phyloP scores from a whole-genome alignment of 2,329 filamentous ascomycete genomes.

The Colletotrichum sojae region DNA sequence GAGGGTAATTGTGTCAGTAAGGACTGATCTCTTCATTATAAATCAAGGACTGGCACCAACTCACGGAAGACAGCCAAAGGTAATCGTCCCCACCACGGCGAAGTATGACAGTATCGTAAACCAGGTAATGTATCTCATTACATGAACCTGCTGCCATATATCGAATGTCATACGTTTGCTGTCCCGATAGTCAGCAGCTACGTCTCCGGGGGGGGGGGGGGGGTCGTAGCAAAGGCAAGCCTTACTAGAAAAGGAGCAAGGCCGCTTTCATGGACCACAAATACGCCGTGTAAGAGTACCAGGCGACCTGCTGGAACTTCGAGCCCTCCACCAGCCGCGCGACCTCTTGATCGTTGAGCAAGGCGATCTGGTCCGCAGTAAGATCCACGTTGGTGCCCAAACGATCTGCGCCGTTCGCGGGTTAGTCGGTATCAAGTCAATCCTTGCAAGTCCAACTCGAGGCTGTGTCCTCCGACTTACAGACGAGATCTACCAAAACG shows the following conservation, averaged over 20 bases:
- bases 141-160: slow-evolving; percentile 42
- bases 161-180: slow-evolving; percentile 48
- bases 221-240: too few species aligned
- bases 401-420: background rate
- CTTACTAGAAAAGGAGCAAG: slow-evolving; percentile 47
- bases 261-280: slow-evolving; percentile 53
- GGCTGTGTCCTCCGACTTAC: slow-evolving; percentile 39
- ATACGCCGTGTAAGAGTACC: slow-evolving; percentile 56
- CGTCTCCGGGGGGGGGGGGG: too few species aligned
- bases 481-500: slow-evolving; percentile 52
- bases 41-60: background rate
- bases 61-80: slow-evolving; percentile 29
- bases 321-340: slow-evolving; percentile 50
- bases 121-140: slow-evolving; percentile 24
- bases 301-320: slow-evolving; percentile 54
- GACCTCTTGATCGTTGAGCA: slow-evolving; percentile 48
- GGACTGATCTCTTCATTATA: background rate
- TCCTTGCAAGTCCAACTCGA: background rate
- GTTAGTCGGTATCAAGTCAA: background rate
- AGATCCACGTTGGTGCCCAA: slow-evolving; percentile 34
- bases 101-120: slow-evolving; percentile 25
- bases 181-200: background rate
- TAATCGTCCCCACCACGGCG: slow-evolving; percentile 27
- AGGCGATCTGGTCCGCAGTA: slow-evolving; percentile 13
- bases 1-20: background rate